Evolutionary conservation across 2,329 filamentous ascomycete genomes (phyloP).

Genomic region (Claviceps sp.): DNA sequence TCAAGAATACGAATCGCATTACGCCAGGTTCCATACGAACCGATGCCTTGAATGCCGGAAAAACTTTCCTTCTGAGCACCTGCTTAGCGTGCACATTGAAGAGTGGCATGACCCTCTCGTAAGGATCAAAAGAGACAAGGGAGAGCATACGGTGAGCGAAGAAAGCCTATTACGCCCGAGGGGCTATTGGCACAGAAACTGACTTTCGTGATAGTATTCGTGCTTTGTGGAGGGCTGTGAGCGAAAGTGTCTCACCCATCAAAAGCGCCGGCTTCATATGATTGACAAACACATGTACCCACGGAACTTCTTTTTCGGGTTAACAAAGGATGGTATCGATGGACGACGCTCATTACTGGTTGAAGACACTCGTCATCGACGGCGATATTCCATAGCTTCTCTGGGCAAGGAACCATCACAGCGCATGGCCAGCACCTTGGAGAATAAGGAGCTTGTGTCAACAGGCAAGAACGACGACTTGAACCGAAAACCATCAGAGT

Average conservation of each 20-base stretch:
- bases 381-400: conserved; percentile 31
- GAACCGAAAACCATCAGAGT: conserved; percentile 9
- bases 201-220: conserved; percentile 43
- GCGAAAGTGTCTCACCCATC: conserved; percentile 65
- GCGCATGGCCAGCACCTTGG: conserved; percentile 20
- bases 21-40: conserved; percentile 67
- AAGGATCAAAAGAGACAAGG: conserved; percentile 57
- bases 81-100: conserved; percentile 73
- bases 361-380: conserved; percentile 35
- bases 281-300: conserved; percentile 94
- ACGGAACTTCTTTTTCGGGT: conserved; percentile 72
- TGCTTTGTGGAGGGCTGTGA: conserved; percentile 89
- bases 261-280: conserved; percentile 76
- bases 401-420: conserved; percentile 18
- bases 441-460: conserved; percentile 9
- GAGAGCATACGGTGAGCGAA: conserved; percentile 66
- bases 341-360: conserved; percentile 65
- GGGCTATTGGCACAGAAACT: not conserved
- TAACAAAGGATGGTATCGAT: conserved; percentile 85
- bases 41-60: conserved; percentile 72
- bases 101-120: conserved; percentile 81
- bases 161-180: not conserved
- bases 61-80: conserved; percentile 77
- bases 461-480: conserved; percentile 6
- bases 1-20: conserved; percentile 77